Base-by-base conservation (phyloP, 257 asterid genomes). In the Solanum etuberosum region DNA sequence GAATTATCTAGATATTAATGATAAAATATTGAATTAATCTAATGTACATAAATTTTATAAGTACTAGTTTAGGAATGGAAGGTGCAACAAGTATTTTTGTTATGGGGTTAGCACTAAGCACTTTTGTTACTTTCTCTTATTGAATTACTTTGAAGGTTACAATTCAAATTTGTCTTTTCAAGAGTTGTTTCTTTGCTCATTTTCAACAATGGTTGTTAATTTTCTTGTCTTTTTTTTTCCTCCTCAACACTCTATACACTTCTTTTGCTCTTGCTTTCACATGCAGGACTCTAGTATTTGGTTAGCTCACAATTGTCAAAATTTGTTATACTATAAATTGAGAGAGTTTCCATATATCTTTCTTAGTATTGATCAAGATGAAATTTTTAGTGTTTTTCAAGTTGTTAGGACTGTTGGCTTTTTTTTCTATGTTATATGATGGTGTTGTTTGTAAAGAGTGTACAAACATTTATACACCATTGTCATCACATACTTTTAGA, bases 401-500 rank as follows among this genome's bases (percentile, higher is more conserved):
- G 3, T 21, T 89, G 83, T 51, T 90, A 70, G 35, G 86, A 21
- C 29, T 83, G 43, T 31, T 87, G 43, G 80, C 93, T 37, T 4
- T 89, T n/a, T 20, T 89, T 9, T 83, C 77, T 70, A 83, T 87
- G 31, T 40, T 92, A 3, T 88, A 29, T 83, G 91, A 88, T 48
- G 63, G 38, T 63, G 93, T 84, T 51, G 13, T 68, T 3, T 88
- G 93, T 57, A 96, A 93, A 38, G 94, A 89, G 87, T 96, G 99
- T 88, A 95, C 98, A 48, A 94, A 96, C 89, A 63, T 21, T 42
- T 88, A 91, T 5, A 89, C 95, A 70, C 78, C 57, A 4, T 86
- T 92, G 54, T 74, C 95, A 31, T 94, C 99, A 4, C 99, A 97
- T 73, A 92, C 97, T 31, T 86, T 90, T 14, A 71, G 98, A 40